Evolutionary conservation across 2,329 filamentous ascomycete genomes (phyloP), one percentile per base, ranked within the genome.

Genomic region (Thermothelomyces thermophilus): DNA sequence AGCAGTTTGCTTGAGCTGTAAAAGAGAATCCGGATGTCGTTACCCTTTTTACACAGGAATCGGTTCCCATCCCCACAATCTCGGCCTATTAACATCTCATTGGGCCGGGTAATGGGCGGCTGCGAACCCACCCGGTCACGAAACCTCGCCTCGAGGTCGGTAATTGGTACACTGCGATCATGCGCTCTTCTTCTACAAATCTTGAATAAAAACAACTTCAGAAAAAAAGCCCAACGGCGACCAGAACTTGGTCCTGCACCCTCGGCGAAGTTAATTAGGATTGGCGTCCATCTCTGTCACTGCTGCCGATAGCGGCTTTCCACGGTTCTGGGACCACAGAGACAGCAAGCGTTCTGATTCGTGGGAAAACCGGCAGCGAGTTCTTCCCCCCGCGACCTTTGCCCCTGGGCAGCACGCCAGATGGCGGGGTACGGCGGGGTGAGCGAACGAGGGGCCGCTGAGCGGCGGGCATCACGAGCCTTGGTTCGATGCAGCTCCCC

Each of bases 361-460:
- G 66, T 66, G 67, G 67, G 63, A 66, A 60, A 66, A 62, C 63
- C 61, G 63, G 59, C 48, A 35, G 13, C 17, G 20, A 22, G 30
- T 26, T 31, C 24, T 30, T 22, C 60, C 43, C 44, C 42, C 56
- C 45, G 50, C 46, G 41, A 39, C 49, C 43, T 35, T 48, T 41
- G 46, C 42, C 11, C 40, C 16, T 26, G 17, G 17, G 33, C 33
- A 16, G 6, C 13, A 3, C 30, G 9, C 13, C 3, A 35, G 34
- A 31, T 22, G 26, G 17, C 19, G 43, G 31, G 24, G 10, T 34
- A 30, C 54, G 53, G 58, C 52, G 58, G 60, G 58, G 58, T 48
- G 44, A 7, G 6, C 33, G 44, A 36, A 10, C 6, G 30, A 48
- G 26, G 17, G 40, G n/a, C n/a, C n/a, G n/a, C n/a, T n/a, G n/a